phyloP scores from a whole-genome alignment of 2,329 filamentous ascomycete species.

The Aspergillus pseudonomiae region DNA sequence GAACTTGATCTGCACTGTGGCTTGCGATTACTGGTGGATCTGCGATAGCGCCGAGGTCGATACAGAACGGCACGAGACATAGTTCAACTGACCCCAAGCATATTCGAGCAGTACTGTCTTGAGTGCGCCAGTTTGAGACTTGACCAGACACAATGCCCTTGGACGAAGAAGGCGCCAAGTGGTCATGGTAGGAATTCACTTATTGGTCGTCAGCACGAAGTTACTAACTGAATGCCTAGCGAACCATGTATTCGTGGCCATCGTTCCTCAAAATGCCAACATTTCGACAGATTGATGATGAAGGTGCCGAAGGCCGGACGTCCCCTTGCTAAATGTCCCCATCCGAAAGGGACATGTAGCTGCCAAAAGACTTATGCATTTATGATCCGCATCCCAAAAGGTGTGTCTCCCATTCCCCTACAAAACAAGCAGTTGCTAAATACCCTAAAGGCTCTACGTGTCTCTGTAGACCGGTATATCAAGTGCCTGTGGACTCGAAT shows the following conservation, averaged over 20 bases:
- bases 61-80: background rate
- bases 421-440: constrained; percentile 13
- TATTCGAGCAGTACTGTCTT: background rate
- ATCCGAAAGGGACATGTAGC: constrained; percentile 46
- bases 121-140: background rate
- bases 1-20: background rate
- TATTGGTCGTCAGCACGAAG: background rate
- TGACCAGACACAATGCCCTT: constrained; percentile 41
- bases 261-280: constrained; percentile 53
- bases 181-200: constrained; percentile 45
- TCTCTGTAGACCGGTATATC: constrained; percentile 46
- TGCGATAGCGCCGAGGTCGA: background rate
- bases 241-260: constrained; percentile 54
- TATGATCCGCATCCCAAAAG: constrained; percentile 50
- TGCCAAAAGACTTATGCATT: constrained; percentile 47
- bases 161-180: constrained; percentile 49
- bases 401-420: constrained; percentile 26
- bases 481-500: constrained; percentile 33
- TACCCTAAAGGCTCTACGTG: constrained; percentile 39
- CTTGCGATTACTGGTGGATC: background rate
- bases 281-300: constrained; percentile 53
- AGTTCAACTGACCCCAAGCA: background rate
- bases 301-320: constrained; percentile 53
- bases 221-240: constrained; percentile 26
- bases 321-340: constrained; percentile 51